Base-by-base conservation (phyloP, 495 filamentous ascomycete genomes). In the Echria macrotheca region DNA sequence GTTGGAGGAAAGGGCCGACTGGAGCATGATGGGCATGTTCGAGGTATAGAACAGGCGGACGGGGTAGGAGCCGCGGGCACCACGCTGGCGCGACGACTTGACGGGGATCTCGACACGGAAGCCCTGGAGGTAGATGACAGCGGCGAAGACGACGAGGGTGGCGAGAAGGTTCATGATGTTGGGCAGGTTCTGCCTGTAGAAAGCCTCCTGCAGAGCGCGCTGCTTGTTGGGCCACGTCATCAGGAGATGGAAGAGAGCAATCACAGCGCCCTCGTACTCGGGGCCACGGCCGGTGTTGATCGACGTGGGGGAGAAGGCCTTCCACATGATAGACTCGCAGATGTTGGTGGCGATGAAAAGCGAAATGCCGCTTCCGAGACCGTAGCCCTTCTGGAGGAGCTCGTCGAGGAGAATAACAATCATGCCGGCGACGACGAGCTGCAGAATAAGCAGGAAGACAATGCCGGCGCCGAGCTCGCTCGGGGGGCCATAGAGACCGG, bases 341-440 rank as follows among this genome's bases (percentile, higher is more conserved):
- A 99, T 97, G 80, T 97, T 97, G 76, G 94, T 99, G 47, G 94
- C 94, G 66, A 99, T 99, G 82, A 99, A 99, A 47, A 99, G 85
- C 36, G 90, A 96, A 69, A 99, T 99, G 73, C 94, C 94, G 67
- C 86, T 91, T 66, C 93, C 94, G 48, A 99, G 84, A 68, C 94
- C 94, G 63, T 99, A 99, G 46, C 94, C 93, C 81, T 99, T 99
- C 77, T 97, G 94, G 60, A 99, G 84, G 47, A 99, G 84, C 78
- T 99, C 94, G 65, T 99, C 94, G 51, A 99, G 86, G 44, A 99
- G 87, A 70, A 99, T 96, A 72, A 97, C 94, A 60, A 99, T 91
- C 65, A 99, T 81, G 65, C 94, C 94, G 52, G 94, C 93, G 55
- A 96, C 79, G 57, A 97, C 89, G 49, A 99, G 81, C 77, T 99